Conservation (phyloP, 2,329 filamentous ascomycete species). For the Calonectria pauciramosa region DNA sequence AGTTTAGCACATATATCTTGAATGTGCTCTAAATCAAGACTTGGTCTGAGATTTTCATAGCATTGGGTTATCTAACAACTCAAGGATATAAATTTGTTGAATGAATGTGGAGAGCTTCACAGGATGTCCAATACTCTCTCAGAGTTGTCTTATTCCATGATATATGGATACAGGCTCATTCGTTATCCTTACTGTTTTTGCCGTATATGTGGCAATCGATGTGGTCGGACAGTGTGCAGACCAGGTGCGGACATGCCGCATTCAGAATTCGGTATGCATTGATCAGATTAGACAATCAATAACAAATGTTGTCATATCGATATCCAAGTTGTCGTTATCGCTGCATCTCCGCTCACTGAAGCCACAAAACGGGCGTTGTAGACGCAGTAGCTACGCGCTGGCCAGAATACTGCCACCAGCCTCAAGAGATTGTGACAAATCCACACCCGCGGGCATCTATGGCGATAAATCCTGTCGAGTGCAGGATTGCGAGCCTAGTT, state of each 20-base stretch:
- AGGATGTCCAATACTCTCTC: background rate
- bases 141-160: background rate
- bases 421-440: background rate
- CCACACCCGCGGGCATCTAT: background rate
- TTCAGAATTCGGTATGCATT: background rate
- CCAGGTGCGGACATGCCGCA: background rate
- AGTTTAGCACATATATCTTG: background rate
- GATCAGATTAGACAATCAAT: background rate
- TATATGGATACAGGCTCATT: background rate
- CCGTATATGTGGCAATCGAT: background rate
- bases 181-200: background rate
- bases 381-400: background rate
- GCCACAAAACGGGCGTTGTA: background rate
- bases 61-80: background rate
- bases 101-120: background rate
- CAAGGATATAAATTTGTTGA: background rate
- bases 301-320: background rate
- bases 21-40: background rate
- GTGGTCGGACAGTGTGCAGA: background rate
- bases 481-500: background rate
- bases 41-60: background rate
- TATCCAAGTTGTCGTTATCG: background rate
- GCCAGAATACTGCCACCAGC: background rate
- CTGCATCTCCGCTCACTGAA: background rate
- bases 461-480: rapidly evolving